Conservation (phyloP, 108 stramenopile genomes). For the Mayamaea pseudoterrestris region DNA sequence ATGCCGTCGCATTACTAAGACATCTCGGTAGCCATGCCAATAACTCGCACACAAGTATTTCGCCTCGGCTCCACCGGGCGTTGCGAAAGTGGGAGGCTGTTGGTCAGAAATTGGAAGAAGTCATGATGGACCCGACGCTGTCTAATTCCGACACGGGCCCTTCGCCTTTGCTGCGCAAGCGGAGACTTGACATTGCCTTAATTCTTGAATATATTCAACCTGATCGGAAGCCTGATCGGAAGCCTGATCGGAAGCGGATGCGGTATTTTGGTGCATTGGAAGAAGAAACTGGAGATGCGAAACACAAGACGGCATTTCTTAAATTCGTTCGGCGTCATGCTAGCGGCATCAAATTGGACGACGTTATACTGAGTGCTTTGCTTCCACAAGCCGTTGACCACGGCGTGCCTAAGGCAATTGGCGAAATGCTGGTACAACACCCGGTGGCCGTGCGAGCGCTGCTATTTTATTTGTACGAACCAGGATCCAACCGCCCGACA, state of each 20-base stretch:
- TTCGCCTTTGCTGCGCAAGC: slow-evolving; percentile 56
- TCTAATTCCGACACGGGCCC: slow-evolving; percentile 25
- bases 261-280: no score
- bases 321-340: slow-evolving; percentile 41
- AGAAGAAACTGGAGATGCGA: background rate
- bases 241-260: slow-evolving; percentile 1
- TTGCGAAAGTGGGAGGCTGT: slow-evolving; percentile 68
- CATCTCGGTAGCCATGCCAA: slow-evolving; percentile 17
- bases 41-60: slow-evolving; percentile 1
- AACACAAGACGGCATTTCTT: slow-evolving; percentile 40
- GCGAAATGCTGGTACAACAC: slow-evolving; percentile 44
- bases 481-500: slow-evolving; percentile 23
- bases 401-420: slow-evolving; percentile 20
- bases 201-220: slow-evolving; percentile 62
- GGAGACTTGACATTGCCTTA: slow-evolving; percentile 63
- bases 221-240: slow-evolving; percentile 27
- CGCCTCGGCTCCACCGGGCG: slow-evolving; percentile 12
- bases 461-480: slow-evolving; percentile 49
- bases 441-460: slow-evolving; percentile 48
- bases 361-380: slow-evolving; percentile 38
- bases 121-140: slow-evolving; percentile 46
- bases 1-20: slow-evolving; percentile 41
- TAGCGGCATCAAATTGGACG: slow-evolving; percentile 45
- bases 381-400: slow-evolving; percentile 21
- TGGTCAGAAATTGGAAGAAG: slow-evolving; percentile 52